Evolutionary conservation across 371 early-diverging fungal genomes (phyloP), one percentile per base, ranked within the genome.

Genomic region (Mortierella sp.): DNA sequence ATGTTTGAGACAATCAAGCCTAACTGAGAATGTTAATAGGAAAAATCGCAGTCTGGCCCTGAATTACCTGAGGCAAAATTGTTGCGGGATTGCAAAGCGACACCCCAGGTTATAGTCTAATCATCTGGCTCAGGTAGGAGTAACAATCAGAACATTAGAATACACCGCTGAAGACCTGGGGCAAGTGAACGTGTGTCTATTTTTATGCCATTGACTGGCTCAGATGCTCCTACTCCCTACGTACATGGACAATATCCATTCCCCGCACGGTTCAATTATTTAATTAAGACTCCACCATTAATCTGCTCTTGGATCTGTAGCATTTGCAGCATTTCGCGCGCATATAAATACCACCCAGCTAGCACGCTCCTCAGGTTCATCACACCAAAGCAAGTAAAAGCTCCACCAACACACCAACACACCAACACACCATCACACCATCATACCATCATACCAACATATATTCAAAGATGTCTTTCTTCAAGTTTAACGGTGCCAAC

Each of bases 231-330:
- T 20, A 30, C 47, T 35, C 35, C 11, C 22, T 20, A 35, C 57
- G 39, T 24, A 45, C 32, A 39, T 24, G 55, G 12, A 35, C 11
- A 22, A 24, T 57, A 51, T 61, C 62, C 52, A 68, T 26, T n/a
- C 68, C 68, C 68, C 68, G 68, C 68, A 68, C 68, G 68, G 68
- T 68, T 68, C 68, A 68, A 24, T 49, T 61, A 10, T 45, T 12
- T 22, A 32, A 14, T 67, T 40, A 24, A 58, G 16, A 66, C 59
- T 58, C 59, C 2, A 30, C 59, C 26, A 18, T 32, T 18, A 3
- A 30, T 22, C 32, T 58, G 16, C 26, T 18, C 28, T 58, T 9
- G 32, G 18, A 14, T 9, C 59, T 43, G 16, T 11, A 43, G 43
- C 9, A 16, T 43, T 43, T 43, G 43, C n/a, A 49, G n/a, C 49